These are phyloP conservation scores for Yamadazyma songkhlaensis DNA, from an alignment of 1,139 yeast genomes.

Conservation along the genomic window DNA sequence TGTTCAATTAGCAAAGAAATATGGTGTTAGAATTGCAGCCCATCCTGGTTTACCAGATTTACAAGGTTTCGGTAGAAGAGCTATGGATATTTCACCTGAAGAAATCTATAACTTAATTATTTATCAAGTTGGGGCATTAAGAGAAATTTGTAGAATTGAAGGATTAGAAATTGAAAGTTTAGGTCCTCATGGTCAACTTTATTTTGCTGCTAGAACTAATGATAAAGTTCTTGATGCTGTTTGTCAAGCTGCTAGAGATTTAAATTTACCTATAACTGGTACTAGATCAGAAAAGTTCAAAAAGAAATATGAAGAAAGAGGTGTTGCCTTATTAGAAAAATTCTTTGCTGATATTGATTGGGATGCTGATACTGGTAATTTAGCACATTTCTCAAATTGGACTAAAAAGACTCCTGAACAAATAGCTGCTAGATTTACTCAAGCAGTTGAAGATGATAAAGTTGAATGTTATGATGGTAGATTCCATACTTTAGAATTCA, in stretches of 20 bases:
- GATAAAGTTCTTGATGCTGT: too few relatives aligned
- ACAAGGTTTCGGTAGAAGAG: constrained; percentile 31
- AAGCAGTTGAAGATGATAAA: constrained; percentile 17
- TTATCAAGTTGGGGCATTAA: too few relatives aligned
- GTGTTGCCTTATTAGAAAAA: constrained; percentile 21
- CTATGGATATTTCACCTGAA: constrained; percentile 26
- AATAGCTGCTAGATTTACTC: constrained; percentile 18
- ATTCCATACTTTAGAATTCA: constrained; percentile 19
- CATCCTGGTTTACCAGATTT: constrained; percentile 33
- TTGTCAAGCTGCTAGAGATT: too few relatives aligned
- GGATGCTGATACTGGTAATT: constrained; percentile 13
- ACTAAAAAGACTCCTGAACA: constrained; percentile 19
- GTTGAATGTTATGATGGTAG: constrained; percentile 16
- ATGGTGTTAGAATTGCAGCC: constrained; percentile 28
- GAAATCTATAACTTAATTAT: constrained; percentile 19
- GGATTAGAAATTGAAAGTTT: too few relatives aligned
- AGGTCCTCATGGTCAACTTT: too few relatives aligned
- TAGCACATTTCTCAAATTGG: constrained; percentile 15
- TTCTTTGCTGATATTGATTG: constrained; percentile 31
- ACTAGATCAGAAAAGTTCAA: constrained; percentile 19
- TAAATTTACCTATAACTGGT: too few relatives aligned
- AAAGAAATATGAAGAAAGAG: constrained; percentile 2
- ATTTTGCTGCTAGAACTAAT: too few relatives aligned
- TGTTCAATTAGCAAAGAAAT: constrained; percentile 7
- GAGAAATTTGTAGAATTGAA: too few relatives aligned